A percentile compares a stretch with the other conserved stretches of the same genome.
Conservation (phyloP, 208 protist genomes). For the Leptomonas pyrrhocoris region DNA sequence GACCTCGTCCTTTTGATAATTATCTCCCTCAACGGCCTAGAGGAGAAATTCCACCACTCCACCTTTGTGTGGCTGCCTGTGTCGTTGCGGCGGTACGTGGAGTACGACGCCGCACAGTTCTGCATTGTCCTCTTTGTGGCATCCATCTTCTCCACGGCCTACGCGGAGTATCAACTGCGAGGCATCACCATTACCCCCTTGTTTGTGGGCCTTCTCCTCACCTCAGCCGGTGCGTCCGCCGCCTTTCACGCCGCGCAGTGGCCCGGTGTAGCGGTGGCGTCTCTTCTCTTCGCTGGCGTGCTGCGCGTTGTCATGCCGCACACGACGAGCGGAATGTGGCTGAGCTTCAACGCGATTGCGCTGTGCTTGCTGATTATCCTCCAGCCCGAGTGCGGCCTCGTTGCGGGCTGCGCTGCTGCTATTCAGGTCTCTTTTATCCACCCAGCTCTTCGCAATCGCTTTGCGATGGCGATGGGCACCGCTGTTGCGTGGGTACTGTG, state of each 20-base stretch:
- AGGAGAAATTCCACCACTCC: slow-evolving; percentile 76
- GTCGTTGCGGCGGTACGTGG: slow-evolving; percentile 41
- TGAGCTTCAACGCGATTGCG: slow-evolving; percentile 57
- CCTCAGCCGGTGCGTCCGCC: slow-evolving; percentile 18
- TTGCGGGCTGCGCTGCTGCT: slow-evolving; percentile 52
- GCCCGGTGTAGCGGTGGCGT: slow-evolving; percentile 20
- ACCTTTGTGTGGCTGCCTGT: slow-evolving; percentile 67
- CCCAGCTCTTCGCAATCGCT: slow-evolving; percentile 18
- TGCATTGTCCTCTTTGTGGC: slow-evolving; percentile 56
- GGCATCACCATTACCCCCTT: slow-evolving; percentile 48
- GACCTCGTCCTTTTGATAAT: slow-evolving; percentile 38
- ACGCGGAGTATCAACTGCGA: slow-evolving; percentile 59
- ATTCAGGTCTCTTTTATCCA: slow-evolving; percentile 58
- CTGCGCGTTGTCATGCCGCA: slow-evolving; percentile 15
- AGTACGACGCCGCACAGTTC: slow-evolving; percentile 72
- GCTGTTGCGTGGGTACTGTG: slow-evolving; percentile 35
- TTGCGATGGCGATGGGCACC: slow-evolving; percentile 29
- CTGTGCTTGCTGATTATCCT: slow-evolving; percentile 62
- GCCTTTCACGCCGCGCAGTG: slow-evolving; percentile 29
- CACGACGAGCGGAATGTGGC: slow-evolving; percentile 37
- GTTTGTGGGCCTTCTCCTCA: slow-evolving; percentile 32
- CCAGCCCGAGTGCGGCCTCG: slow-evolving; percentile 51
- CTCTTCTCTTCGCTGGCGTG: slow-evolving; percentile 13
- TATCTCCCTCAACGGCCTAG: slow-evolving; percentile 58
- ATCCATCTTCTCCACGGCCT: slow-evolving; percentile 55